Evolutionary conservation across 371 early-diverging fungal genomes (phyloP).

Genomic region (Saksenaea vasiformis): DNA sequence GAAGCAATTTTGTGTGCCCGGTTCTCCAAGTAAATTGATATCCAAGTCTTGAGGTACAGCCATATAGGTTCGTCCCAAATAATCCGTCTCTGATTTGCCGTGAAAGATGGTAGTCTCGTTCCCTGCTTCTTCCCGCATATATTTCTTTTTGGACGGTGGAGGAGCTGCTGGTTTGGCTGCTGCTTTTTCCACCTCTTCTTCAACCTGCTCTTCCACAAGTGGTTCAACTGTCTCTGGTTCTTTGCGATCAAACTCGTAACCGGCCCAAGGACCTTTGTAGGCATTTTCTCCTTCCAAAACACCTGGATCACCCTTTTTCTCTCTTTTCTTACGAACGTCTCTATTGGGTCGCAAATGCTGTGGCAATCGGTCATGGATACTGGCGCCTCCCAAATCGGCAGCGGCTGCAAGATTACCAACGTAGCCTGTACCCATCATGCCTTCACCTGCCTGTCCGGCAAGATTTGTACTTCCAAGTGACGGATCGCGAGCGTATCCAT

Average conservation of each 20-base stretch:
- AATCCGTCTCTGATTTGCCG: slow-evolving; percentile 80
- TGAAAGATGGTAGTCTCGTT: slow-evolving; percentile 78
- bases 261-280: slow-evolving; percentile 96
- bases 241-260: slow-evolving; percentile 80
- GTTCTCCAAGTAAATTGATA: slow-evolving; percentile 71
- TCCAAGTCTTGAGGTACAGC: slow-evolving; percentile 88
- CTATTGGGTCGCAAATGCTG: slow-evolving; percentile 51
- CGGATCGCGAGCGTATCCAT: slow-evolving; percentile 89
- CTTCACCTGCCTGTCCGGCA: slow-evolving; percentile 56
- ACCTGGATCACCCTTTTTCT: slow-evolving; percentile 76
- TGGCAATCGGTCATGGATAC: slow-evolving; percentile 57
- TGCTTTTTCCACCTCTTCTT: slow-evolving; percentile 2
- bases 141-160: slow-evolving; percentile 27
- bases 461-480: slow-evolving; percentile 46
- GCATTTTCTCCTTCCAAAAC: slow-evolving; percentile 80
- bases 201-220: slow-evolving; percentile 8
- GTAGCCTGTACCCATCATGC: slow-evolving; percentile 61
- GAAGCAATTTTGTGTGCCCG: slow-evolving; percentile 80
- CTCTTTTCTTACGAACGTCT: slow-evolving; percentile 64
- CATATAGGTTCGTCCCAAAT: slow-evolving; percentile 94
- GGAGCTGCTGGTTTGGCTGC: slow-evolving; percentile 8
- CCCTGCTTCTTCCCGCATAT: slow-evolving; percentile 39
- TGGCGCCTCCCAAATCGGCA: slow-evolving; percentile 44
- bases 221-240: slow-evolving; percentile 42
- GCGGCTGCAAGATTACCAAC: slow-evolving; percentile 73